Conservation (phyloP, 345 rosid species). For the Raphanus raphanistrum region DNA sequence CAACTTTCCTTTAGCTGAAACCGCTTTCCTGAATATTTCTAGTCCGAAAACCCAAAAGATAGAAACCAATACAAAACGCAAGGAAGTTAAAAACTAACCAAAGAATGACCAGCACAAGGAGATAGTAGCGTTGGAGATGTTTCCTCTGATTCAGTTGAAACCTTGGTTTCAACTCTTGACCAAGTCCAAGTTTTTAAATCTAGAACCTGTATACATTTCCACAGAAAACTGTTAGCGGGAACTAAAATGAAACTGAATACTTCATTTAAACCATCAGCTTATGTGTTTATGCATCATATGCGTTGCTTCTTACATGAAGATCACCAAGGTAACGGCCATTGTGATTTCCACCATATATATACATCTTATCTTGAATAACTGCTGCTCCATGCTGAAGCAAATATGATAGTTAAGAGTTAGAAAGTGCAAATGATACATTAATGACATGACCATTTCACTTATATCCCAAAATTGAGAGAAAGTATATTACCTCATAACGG, state of each 20-base stretch:
- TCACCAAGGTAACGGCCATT: neutral
- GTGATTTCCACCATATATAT: neutral
- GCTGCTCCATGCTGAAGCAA: neutral
- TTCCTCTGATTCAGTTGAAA: neutral
- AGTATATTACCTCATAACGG: constrained; percentile 77
- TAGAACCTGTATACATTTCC: neutral
- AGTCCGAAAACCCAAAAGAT: neutral
- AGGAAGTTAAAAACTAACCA: neutral
- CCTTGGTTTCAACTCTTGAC: neutral
- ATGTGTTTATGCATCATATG: neutral
- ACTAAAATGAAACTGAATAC: neutral
- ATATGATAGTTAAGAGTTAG: neutral
- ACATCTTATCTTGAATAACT: neutral
- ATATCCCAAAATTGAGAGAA: constrained; percentile 30
- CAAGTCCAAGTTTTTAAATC: neutral
- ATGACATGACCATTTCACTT: constrained; percentile 14
- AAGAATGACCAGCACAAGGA: neutral
- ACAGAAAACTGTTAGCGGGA: neutral
- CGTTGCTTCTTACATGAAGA: neutral
- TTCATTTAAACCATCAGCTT: neutral
- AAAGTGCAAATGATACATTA: constrained; percentile 12
- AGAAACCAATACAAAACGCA: neutral
- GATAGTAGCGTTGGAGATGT: neutral
- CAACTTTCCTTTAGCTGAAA: neutral
- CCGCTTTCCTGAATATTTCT: neutral